Conservation (phyloP, 495 filamentous ascomycete species). For the Xylona heveae region DNA sequence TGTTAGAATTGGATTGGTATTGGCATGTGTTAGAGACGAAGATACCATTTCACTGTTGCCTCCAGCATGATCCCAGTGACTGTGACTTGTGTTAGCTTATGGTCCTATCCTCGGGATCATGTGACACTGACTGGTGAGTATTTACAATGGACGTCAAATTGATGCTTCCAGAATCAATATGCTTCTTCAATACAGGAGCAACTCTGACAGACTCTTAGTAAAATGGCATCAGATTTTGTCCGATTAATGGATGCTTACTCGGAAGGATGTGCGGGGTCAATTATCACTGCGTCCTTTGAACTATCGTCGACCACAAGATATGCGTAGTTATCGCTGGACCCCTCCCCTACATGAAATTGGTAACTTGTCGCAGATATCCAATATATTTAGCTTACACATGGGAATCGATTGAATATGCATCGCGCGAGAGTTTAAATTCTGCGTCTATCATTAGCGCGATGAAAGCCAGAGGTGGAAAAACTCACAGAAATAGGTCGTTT, state of each 20-base stretch:
- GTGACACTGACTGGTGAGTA: slow-evolving; percentile 66
- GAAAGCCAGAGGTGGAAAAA: no score
- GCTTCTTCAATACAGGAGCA: slow-evolving; percentile 51
- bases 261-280: slow-evolving; percentile 80
- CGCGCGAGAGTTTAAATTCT: slow-evolving; percentile 14
- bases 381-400: slow-evolving; percentile 55
- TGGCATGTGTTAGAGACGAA: slow-evolving; percentile 1
- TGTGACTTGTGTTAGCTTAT: slow-evolving; percentile 15
- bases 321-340: slow-evolving; percentile 84
- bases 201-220: slow-evolving; percentile 35
- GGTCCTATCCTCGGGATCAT: neutral
- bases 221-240: neutral
- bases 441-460: slow-evolving; percentile 16
- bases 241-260: slow-evolving; percentile 35
- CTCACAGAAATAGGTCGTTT: slow-evolving; percentile 11
- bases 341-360: slow-evolving; percentile 48
- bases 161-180: slow-evolving; percentile 47
- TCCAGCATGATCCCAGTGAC: slow-evolving; percentile 88
- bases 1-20: neutral
- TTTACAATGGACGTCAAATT: slow-evolving; percentile 82
- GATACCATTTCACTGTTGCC: slow-evolving; percentile 65
- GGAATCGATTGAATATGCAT: slow-evolving; percentile 98
- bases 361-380: no score
- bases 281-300: slow-evolving; percentile 77
- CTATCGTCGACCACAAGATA: slow-evolving; percentile 87